These are phyloP conservation scores for Leucogyrophana mollusca DNA, from an alignment of 768 basidiomycete genomes.

Conservation along the genomic window DNA sequence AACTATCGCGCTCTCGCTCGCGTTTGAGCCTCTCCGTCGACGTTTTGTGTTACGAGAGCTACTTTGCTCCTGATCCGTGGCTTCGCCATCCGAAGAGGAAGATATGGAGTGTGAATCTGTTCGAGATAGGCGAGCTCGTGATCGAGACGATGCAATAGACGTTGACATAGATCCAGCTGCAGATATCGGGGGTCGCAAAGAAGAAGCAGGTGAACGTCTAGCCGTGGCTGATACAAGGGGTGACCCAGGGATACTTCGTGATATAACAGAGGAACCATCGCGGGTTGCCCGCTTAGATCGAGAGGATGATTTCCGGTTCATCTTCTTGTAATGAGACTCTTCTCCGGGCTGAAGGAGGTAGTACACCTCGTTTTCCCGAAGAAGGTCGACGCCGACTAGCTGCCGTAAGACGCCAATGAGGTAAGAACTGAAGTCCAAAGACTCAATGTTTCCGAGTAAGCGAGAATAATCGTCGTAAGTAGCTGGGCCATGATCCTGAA, in stretches of 20 bases:
- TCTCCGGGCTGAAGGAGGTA: conserved; percentile 57
- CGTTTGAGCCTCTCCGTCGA: conserved; percentile 15
- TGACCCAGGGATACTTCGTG: conserved; percentile 2
- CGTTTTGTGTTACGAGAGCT: conserved; percentile 3
- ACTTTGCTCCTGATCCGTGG: conserved; percentile 10
- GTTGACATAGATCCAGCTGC: conserved; percentile 18
- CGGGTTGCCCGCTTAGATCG: not conserved
- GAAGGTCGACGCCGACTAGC: conserved; percentile 62
- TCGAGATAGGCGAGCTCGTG: conserved; percentile 14
- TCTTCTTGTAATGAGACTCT: conserved; percentile 19
- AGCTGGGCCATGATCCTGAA: conserved; percentile 60
- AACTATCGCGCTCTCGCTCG: not conserved
- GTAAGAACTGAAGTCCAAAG: conserved; percentile 49
- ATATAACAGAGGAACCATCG: conserved; percentile 1
- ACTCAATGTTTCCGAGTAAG: conserved; percentile 48
- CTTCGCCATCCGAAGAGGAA: conserved; percentile 26
- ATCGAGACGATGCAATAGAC: conserved; percentile 12
- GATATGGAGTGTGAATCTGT: conserved; percentile 19
- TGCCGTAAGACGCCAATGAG: conserved; percentile 57
- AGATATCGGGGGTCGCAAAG: conserved; percentile 24
- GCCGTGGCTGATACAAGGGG: conserved; percentile 7
- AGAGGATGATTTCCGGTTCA: conserved; percentile 8
- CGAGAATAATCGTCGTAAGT: conserved; percentile 46
- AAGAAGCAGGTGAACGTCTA: conserved; percentile 18
- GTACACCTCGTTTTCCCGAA: conserved; percentile 64